Percentiles rank a stretch among this genome's conserved stretches.
phyloP scores from a whole-genome alignment of 257 asterid genomes.

The Solanum microdontum region DNA sequence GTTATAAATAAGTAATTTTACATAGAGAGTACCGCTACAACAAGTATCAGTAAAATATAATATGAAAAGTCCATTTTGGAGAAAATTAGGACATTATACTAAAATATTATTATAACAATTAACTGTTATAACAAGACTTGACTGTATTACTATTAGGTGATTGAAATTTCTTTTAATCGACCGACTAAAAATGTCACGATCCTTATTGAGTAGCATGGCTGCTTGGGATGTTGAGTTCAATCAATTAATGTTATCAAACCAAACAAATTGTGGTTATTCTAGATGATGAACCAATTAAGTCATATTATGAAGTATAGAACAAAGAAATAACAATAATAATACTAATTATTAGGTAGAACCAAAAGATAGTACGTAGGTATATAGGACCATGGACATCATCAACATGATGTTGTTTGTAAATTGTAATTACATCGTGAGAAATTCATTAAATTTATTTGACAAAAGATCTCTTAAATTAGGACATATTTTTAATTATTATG shows the following conservation, averaged over 20 bases:
- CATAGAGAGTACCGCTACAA: neutral
- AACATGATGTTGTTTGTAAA: neutral
- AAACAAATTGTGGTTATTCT: neutral
- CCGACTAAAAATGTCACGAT: neutral
- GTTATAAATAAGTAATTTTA: neutral
- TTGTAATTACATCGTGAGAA: neutral
- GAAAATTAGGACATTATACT: too few species aligned
- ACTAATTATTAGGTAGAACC: neutral
- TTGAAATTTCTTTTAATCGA: neutral
- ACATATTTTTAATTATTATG: neutral
- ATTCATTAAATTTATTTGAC: neutral
- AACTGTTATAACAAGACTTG: too few species aligned
- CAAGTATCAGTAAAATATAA: too few species aligned
- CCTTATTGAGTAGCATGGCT: neutral
- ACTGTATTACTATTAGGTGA: too few species aligned
- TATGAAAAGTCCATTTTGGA: too few species aligned
- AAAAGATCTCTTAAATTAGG: neutral
- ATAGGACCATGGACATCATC: neutral
- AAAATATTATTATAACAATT: too few species aligned
- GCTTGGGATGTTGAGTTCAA: neutral
- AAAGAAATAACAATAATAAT: neutral
- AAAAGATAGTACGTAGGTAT: neutral
- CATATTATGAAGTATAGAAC: neutral
- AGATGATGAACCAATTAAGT: neutral
- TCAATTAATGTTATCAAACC: neutral